phyloP scores from a whole-genome alignment of 225 moss, liverwort and hornwort species.

The Pseudoscleropodium purum region DNA sequence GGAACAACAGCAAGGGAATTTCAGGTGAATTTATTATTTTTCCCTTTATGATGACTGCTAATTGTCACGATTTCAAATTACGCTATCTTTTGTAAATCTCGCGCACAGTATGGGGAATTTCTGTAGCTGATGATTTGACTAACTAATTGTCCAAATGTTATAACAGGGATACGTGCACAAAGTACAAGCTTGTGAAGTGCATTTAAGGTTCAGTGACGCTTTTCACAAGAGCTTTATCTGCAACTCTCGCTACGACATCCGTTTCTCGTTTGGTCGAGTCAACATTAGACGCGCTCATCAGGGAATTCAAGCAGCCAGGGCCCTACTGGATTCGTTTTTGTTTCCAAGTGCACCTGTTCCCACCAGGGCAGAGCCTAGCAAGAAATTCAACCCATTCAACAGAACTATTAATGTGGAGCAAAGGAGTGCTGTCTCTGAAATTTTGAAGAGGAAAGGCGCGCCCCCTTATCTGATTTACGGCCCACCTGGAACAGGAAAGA shows the following conservation, averaged over 20 bases:
- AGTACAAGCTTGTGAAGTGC: conserved; percentile 53
- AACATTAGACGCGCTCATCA: conserved; percentile 54
- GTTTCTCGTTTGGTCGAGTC: conserved; percentile 56
- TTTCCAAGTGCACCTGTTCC: conserved; percentile 30
- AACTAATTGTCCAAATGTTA: neutral
- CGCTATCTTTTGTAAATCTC: neutral
- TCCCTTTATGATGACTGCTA: neutral
- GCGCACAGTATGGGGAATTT: neutral
- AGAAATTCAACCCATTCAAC: conserved; percentile 30
- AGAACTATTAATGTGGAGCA: conserved; percentile 39
- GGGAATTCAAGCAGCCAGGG: conserved; percentile 32
- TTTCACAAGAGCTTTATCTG: conserved; percentile 35
- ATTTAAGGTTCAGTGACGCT: conserved; percentile 36
- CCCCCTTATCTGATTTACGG: conserved; percentile 55
- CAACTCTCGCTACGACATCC: conserved; percentile 44
- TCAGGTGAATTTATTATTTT: conserved; percentile 23
- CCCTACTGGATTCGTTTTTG: conserved; percentile 29
- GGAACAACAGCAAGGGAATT: conserved; percentile 48
- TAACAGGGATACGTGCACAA: conserved; percentile 54
- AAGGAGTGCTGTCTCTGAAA: conserved; percentile 38
- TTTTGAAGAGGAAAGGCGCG: conserved; percentile 36
- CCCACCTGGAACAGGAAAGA: conserved; percentile 56
- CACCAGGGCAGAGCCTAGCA: conserved; percentile 8
- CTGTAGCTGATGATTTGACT: neutral
- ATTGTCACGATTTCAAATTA: neutral